A percentile compares a stretch with the other conserved stretches of the same genome.
phyloP scores from a whole-genome alignment of 129 eudicot species.

The Chrysanthemum seticuspe region DNA sequence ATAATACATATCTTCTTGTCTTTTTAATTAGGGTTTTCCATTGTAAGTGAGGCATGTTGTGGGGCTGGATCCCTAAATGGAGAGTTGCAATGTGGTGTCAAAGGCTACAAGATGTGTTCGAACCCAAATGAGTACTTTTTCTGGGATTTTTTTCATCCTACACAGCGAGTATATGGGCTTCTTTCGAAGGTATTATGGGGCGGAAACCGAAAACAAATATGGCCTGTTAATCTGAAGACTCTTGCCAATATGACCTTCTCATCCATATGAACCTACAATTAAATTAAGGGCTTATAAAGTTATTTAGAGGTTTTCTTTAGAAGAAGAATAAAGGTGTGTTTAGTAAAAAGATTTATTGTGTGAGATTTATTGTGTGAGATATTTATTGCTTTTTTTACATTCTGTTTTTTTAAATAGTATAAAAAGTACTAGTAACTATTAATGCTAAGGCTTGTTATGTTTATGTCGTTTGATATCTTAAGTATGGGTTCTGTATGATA shows the following conservation, averaged over 20 bases:
- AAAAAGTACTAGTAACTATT: too few relatives aligned
- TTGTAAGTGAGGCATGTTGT: constrained; percentile 62
- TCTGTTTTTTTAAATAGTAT: too few relatives aligned
- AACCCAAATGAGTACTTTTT: constrained; percentile 52
- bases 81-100: constrained; percentile 53
- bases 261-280: too few relatives aligned
- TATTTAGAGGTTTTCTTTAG: background rate
- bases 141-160: constrained; percentile 82
- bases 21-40: constrained; percentile 33
- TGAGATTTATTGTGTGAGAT: too few relatives aligned
- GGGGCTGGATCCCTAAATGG: constrained; percentile 68
- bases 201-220: constrained; percentile 34
- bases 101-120: constrained; percentile 50
- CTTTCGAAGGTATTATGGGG: constrained; percentile 54
- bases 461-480: too few relatives aligned
- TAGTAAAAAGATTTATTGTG: too few relatives aligned
- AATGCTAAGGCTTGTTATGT: too few relatives aligned
- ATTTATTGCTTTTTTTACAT: too few relatives aligned
- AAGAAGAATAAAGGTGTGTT: background rate
- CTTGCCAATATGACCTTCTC: constrained; percentile 21
- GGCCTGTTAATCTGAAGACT: constrained; percentile 65
- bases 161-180: constrained; percentile 52
- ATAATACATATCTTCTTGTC: background rate
- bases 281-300: too few relatives aligned
- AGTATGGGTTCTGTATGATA: too few relatives aligned